Conservation (phyloP, 2,329 filamentous ascomycete genomes). For the Sporothrix variecibatus region DNA sequence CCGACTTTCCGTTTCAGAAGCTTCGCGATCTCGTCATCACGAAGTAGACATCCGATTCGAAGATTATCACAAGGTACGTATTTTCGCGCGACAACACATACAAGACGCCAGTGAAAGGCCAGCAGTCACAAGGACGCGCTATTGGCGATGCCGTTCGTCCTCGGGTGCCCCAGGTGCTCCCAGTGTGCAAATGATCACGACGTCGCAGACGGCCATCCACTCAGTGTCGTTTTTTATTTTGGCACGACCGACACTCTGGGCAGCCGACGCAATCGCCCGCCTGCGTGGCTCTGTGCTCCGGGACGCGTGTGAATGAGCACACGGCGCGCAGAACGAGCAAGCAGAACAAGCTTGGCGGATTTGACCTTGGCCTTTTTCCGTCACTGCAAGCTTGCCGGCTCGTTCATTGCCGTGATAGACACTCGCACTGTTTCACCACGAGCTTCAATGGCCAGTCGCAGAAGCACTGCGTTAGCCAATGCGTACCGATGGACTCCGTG, state of each 20-base stretch:
- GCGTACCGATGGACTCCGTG: background rate
- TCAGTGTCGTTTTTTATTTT: background rate
- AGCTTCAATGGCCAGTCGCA: background rate
- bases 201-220: slow-evolving; percentile 2
- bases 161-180: background rate
- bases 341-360: background rate
- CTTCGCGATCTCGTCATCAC: slow-evolving; percentile 11
- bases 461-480: background rate
- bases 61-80: slow-evolving; percentile 20
- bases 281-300: background rate
- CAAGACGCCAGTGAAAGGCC: background rate
- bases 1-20: slow-evolving; percentile 19
- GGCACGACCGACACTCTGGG: slow-evolving; percentile 15
- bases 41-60: background rate
- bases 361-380: background rate
- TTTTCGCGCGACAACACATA: background rate
- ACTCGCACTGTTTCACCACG: background rate
- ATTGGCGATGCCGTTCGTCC: background rate
- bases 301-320: background rate
- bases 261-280: slow-evolving; percentile 21
- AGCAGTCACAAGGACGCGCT: background rate
- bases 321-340: background rate
- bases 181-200: slow-evolving; percentile 8
- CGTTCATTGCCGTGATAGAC: background rate
- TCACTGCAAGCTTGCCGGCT: background rate